Conservation (phyloP, 2,329 filamentous ascomycete genomes). For the Monosporascus sp. region DNA sequence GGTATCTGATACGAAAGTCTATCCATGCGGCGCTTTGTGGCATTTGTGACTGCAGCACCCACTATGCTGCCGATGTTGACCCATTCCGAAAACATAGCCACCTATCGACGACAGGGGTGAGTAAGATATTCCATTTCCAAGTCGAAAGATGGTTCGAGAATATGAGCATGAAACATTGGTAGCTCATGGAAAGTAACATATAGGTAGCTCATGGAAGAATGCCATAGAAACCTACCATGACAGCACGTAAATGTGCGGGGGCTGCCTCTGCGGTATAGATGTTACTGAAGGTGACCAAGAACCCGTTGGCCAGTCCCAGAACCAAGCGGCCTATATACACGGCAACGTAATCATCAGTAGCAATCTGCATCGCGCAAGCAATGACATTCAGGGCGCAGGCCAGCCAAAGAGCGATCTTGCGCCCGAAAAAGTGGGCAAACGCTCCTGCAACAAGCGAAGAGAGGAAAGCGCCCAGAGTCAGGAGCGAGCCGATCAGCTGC, state of each 20-base stretch:
- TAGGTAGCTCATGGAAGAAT: not conserved
- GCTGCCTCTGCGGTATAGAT: slow-evolving; percentile 43
- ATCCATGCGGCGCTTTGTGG: slow-evolving; percentile 29
- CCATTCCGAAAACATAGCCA: slow-evolving; percentile 40
- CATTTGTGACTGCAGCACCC: slow-evolving; percentile 38
- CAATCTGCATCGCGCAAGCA: slow-evolving; percentile 39
- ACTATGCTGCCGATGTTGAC: slow-evolving; percentile 43
- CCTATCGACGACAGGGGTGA: not conserved
- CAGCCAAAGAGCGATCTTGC: slow-evolving; percentile 39
- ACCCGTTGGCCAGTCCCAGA: slow-evolving; percentile 37
- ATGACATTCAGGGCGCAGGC: slow-evolving; percentile 39
- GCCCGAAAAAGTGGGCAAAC: slow-evolving; percentile 42
- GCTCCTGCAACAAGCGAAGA: slow-evolving; percentile 41
- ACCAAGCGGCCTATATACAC: slow-evolving; percentile 42
- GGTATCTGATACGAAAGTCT: slow-evolving; percentile 42
- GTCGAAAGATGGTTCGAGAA: not conserved
- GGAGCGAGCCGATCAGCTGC: slow-evolving; percentile 45
- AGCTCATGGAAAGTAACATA: not conserved
- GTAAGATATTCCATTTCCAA: not conserved
- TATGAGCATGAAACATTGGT: not conserved
- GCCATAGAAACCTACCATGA: slow-evolving; percentile 30
- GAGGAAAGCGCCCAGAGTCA: slow-evolving; percentile 45
- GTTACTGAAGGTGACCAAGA: slow-evolving; percentile 39
- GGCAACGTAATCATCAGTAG: slow-evolving; percentile 30
- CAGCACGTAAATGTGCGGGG: slow-evolving; percentile 41